Evolutionary conservation across 805 yeast species (phyloP), one percentile per base, ranked within the genome.

Genomic region (Yamadazyma phyllophila): DNA sequence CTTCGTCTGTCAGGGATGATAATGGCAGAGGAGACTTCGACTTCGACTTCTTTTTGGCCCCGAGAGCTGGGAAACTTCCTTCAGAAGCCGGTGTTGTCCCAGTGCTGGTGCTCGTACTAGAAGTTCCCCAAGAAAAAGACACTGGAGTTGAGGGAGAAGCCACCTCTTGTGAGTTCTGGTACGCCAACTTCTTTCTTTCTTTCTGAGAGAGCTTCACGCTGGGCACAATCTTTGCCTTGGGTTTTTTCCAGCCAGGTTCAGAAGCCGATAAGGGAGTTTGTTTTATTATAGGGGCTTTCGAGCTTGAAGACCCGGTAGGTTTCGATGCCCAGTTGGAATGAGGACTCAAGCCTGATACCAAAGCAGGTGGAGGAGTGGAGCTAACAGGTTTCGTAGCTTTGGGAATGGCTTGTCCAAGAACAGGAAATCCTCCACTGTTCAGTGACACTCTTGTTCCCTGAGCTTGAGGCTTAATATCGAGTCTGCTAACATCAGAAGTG

Each of bases 201-300:
- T 80, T 80, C 51, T 83, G 88, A 1, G 88, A 81, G 12, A 78
- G 54, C 49, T 76, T 75, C 27, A 63, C 58, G 15, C 67, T 61
- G 0, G 75, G 67, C 1, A 65, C 65, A 15, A 73, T 55, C 43
- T 62, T 64, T 2, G 64, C 56, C 33, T 65, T 71, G 8, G 46
- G 39, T 26, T 55, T 51, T 16, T 24, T 53, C 45, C 3, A 4
- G 24, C 24, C 24, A 20, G 24, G 43, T 24, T 13, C 29, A 6
- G 40, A 30, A 24, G 12, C 7, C 9, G 20, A 7, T 24, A n/a
- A 16, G 13, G 4, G 34, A 31, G 13, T 35, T 9, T n/a, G 26
- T 12, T 14, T 34, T 26, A 8, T n/a, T 29, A 12, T n/a, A 4
- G 36, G 40, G n/a, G 13, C 11, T 29, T 37, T 37, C 10, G 55